These are phyloP conservation scores for Umbilicus rupestris DNA, from an alignment of 164 flowering plant species.

Conservation along the genomic window DNA sequence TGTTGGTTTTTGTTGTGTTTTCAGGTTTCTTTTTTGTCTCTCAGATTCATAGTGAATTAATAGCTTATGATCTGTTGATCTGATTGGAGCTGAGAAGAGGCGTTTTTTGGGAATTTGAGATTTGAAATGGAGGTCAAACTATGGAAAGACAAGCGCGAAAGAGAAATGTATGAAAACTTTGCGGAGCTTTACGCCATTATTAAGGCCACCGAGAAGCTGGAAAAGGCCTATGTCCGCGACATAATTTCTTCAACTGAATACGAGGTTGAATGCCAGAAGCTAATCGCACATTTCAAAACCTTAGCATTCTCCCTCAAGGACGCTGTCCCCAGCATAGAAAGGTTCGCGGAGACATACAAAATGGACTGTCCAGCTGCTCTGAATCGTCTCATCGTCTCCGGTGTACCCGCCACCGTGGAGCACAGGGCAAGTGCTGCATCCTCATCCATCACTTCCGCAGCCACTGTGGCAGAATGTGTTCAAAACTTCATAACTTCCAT, in stretches of 20 bases:
- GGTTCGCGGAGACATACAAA: conserved; percentile 74
- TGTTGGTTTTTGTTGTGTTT: too few relatives aligned
- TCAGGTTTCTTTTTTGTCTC: too few relatives aligned
- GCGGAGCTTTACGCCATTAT: conserved; percentile 89
- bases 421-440: conserved; percentile 60
- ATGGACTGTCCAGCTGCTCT: conserved; percentile 88
- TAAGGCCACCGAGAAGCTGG: conserved; percentile 88
- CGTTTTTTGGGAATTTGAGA: too few relatives aligned
- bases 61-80: too few relatives aligned
- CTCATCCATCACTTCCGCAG: conserved; percentile 47
- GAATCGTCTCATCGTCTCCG: conserved; percentile 62
- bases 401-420: conserved; percentile 91
- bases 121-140: conserved; percentile 79
- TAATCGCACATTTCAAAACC: conserved; percentile 83
- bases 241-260: conserved; percentile 58
- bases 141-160: conserved; percentile 90
- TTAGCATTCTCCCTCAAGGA: conserved; percentile 60
- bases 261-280: conserved; percentile 69
- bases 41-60: too few relatives aligned
- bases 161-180: conserved; percentile 91
- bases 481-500: conserved; percentile 86
- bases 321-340: conserved; percentile 68
- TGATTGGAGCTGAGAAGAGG: too few relatives aligned
- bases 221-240: conserved; percentile 82
- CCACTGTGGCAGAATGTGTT: conserved; percentile 82